A percentile compares a stretch with the other conserved stretches of the same genome.
Conservation (phyloP, 768 basidiomycete species). For the Rhodotorula diobovata region DNA sequence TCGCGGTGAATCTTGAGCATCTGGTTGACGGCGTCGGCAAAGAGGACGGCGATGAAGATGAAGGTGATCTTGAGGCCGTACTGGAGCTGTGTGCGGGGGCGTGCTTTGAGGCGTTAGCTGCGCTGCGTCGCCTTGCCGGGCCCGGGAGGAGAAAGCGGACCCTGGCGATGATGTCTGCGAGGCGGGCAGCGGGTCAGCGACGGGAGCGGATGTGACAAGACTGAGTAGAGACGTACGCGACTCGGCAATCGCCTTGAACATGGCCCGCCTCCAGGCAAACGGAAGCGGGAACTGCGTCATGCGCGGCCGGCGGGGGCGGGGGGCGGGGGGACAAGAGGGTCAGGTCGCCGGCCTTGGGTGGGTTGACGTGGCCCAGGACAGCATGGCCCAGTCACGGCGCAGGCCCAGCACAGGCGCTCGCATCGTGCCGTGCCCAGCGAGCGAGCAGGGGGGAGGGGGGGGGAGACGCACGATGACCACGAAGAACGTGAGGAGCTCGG, state of each 20-base stretch:
- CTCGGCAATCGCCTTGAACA: conserved; percentile 38
- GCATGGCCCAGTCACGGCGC: no score
- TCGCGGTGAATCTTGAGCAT: conserved; percentile 60
- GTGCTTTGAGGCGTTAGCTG: neutral
- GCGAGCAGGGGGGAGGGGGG: no score
- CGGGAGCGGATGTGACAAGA: no score
- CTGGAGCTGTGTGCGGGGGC: conserved; percentile 35
- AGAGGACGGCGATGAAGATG: conserved; percentile 77
- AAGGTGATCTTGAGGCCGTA: conserved; percentile 43
- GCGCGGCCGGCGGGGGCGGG: no score
- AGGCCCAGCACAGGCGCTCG: no score
- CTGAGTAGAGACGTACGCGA: neutral
- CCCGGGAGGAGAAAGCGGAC: neutral
- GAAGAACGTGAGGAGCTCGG: conserved; percentile 25
- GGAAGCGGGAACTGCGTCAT: conserved; percentile 26
- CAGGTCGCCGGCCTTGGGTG: no score
- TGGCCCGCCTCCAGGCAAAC: conserved; percentile 31
- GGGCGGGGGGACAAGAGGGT: no score
- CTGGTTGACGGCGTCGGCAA: conserved; percentile 85
- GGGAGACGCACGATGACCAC: conserved; percentile 23
- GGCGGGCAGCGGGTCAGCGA: neutral
- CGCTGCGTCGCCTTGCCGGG: no score
- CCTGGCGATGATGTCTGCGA: conserved; percentile 35
- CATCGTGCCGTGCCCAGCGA: no score
- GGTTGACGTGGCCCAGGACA: no score